Evolutionary conservation across 1,284 basidiomycete genomes (phyloP), one percentile per base, ranked within the genome.

Genomic region (Hypsizygus ulmarius): DNA sequence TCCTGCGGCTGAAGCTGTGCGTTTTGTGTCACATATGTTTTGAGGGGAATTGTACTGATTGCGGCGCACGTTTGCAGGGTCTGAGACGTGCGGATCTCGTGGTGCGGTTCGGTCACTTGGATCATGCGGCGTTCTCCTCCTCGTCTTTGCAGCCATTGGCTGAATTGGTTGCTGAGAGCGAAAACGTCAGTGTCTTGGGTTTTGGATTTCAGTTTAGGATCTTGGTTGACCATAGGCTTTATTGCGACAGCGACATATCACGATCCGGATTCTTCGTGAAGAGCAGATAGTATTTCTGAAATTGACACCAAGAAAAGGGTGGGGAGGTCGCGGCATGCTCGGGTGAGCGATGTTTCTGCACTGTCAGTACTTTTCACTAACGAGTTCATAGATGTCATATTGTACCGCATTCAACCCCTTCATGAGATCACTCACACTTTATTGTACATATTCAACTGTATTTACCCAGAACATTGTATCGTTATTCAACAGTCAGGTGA

Each of bases 1-100:
- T 66, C 93, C 90, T 6, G 90, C 91, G 16, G 78, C 81, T 9
- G 73, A 82, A 57, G 85, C 90, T 34, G 92, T 93, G 64, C 57
- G 86, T 72, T 5, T 16, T 21, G n/a, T 28, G 16, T 21, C 28
- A 16, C n/a, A 28, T 45, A 42, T 39, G 15, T 19, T 43, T 39
- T 39, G 9, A 32, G 51, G 21, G 12, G 39, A 27, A 19, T 37
- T n/a, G 45, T 18, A 18, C 29, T 47, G 21, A 50, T 39, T 25
- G 41, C 25, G 18, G 35, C 9, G 35, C 29, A 35, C 28, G 19
- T 29, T 21, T 19, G 28, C 51, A 93, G 91, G 87, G 84, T 15
- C 67, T 93, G 40, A 70, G 74, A 56, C 72, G 79, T 39, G 82
- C 82, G 41, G 92, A 93, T 64, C 70, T 89, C 19, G 72, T 93